Percentiles rank a stretch among this genome's conserved stretches.
Evolutionary conservation across 306 rosid genomes (phyloP).

Genomic region (Prinsepia uniflora): DNA sequence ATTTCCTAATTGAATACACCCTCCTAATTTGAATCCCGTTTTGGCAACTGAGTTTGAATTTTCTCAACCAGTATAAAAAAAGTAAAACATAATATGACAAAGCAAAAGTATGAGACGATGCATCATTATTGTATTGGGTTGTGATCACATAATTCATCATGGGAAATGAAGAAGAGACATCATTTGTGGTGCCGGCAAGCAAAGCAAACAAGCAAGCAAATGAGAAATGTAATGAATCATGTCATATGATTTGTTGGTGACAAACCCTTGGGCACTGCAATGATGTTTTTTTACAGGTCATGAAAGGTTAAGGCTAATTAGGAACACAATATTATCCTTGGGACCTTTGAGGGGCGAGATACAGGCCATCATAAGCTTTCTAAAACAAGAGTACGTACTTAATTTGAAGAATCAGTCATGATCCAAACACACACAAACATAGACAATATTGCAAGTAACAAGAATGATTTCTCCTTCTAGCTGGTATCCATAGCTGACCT

Average conservation of each 20-base stretch:
- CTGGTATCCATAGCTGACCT: slow-evolving; percentile 38
- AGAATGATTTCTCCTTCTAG: slow-evolving; percentile 26
- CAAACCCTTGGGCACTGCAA: slow-evolving; percentile 20
- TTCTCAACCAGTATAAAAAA: neutral
- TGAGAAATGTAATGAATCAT: slow-evolving; percentile 4
- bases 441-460: slow-evolving; percentile 28
- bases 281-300: slow-evolving; percentile 26
- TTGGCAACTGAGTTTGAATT: no score
- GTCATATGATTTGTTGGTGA: slow-evolving; percentile 15
- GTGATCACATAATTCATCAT: slow-evolving; percentile 1
- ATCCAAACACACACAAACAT: slow-evolving; percentile 27
- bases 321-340: slow-evolving; percentile 4
- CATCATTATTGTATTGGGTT: neutral
- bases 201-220: slow-evolving; percentile 1
- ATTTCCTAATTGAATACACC: no score
- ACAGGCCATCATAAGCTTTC: slow-evolving; percentile 31
- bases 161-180: slow-evolving; percentile 5
- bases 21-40: no score
- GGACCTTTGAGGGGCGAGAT: slow-evolving; percentile 15
- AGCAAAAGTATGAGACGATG: neutral
- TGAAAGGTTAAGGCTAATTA: neutral
- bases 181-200: slow-evolving; percentile 12
- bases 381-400: slow-evolving; percentile 24
- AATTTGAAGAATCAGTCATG: slow-evolving; percentile 32
- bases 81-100: neutral